Evolutionary conservation across 1,284 basidiomycete species (phyloP), one percentile per base, ranked within the genome.

Genomic region (Irpex sp.): DNA sequence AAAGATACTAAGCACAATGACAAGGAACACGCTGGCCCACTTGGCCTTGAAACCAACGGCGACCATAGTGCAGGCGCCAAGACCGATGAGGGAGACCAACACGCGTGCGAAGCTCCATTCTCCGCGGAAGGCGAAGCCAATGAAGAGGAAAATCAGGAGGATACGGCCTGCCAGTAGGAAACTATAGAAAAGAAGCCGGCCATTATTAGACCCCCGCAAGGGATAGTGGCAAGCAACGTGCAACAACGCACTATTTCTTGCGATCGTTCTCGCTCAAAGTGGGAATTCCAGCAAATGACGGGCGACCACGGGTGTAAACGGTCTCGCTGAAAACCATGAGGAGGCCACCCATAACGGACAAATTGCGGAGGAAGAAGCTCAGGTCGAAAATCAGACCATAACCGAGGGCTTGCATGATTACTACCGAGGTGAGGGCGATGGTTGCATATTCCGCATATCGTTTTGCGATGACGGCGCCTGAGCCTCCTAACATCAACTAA

Each of bases 11-110:
- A 99, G 81, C 5, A 97, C 85, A 69, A 97, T 78, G 65, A 98
- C 96, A 64, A 99, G 86, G 89, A 99, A 98, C n/a, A 89, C 87
- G 2, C 97, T 97, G 13, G 93, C 95, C 94, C 96, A 98, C 77
- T 98, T 97, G 71, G 97, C 97, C 82, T 99, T 99, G 88, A 98
- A 99, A 58, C 97, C 97, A 66, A 99, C 86, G 8, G 96, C 97
- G 61, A 99, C 96, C 94, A 98, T 98, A 72, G 88, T 78, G 75
- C 97, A 98, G 1, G 97, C 96, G n/a, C 85, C 91, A 56, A 97
- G 83, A 62, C 94, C 94, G 67, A 97, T 75, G 67, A 97, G 81
- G 38, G 94, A 96, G 61, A 97, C 91, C 64, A 97, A 79, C 7
- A 96, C 84, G 66, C 96, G 92, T 21, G 84, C 85, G 68, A 97